A percentile compares a stretch with the other conserved stretches of the same genome.
phyloP scores from a whole-genome alignment of 352 stramenopile species.

The Albugo candida region DNA sequence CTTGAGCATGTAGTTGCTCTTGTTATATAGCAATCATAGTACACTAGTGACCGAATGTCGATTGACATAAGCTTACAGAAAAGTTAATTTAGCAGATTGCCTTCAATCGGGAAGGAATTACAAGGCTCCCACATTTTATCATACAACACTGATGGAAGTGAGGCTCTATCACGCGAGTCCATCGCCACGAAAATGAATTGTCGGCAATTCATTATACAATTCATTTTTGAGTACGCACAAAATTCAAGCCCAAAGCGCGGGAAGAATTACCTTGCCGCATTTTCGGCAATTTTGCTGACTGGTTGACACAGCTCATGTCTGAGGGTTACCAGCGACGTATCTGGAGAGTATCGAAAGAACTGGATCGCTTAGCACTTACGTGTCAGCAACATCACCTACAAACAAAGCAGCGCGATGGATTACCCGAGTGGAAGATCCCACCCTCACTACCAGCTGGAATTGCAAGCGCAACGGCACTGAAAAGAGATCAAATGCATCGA shows the following conservation, averaged over 20 bases:
- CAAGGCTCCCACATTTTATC: too few species aligned
- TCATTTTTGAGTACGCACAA: background rate
- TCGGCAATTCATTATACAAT: background rate
- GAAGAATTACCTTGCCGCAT: background rate
- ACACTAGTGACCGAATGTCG: too few species aligned
- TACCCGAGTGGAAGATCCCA: constrained; percentile 23
- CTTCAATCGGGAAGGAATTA: too few species aligned
- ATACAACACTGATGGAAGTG: too few species aligned
- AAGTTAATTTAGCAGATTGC: too few species aligned
- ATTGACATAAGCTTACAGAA: too few species aligned
- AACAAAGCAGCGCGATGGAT: constrained; percentile 19
- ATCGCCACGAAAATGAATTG: too few species aligned
- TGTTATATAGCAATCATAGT: too few species aligned
- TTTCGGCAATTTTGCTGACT: background rate
- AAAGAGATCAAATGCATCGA: too few species aligned
- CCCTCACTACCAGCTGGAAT: constrained; percentile 17
- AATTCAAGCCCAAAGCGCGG: background rate
- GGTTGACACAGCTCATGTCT: background rate
- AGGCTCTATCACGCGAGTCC: too few species aligned
- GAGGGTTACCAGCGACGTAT: constrained; percentile 8
- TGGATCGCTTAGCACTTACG: constrained; percentile 24
- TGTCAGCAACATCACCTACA: constrained; percentile 36
- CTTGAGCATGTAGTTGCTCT: too few species aligned
- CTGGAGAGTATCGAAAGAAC: constrained; percentile 32
- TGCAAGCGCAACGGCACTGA: constrained; percentile 2